Conservation (phyloP, 495 filamentous ascomycete species). For the Aspergillus haitiensis region DNA sequence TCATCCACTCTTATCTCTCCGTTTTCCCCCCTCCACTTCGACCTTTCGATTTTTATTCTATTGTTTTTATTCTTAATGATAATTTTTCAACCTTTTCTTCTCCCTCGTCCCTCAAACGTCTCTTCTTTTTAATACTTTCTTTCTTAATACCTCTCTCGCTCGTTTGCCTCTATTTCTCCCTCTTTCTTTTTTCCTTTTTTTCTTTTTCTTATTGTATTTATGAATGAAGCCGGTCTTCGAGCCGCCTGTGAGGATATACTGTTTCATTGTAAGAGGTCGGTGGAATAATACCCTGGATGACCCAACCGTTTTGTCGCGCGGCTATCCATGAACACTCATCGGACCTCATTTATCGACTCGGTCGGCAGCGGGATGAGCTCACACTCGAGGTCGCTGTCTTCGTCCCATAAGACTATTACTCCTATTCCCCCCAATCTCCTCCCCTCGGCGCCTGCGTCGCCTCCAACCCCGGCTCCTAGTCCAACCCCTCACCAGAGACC, state of each 20-base stretch:
- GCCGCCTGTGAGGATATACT: slow-evolving; percentile 11
- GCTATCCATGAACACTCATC: slow-evolving; percentile 34
- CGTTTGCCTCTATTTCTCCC: not conserved
- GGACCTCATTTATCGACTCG: slow-evolving; percentile 34
- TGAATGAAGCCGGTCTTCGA: slow-evolving; percentile 16
- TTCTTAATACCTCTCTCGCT: slow-evolving; percentile 9
- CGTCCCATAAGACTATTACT: slow-evolving; percentile 51
- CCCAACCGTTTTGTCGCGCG: slow-evolving; percentile 16
- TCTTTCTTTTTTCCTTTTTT: slow-evolving; percentile 1
- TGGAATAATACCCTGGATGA: slow-evolving; percentile 19
- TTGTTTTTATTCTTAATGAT: not conserved
- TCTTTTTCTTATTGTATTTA: slow-evolving; percentile 15
- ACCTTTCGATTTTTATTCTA: slow-evolving; percentile 1
- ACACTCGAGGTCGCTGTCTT: slow-evolving; percentile 51
- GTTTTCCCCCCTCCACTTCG: not conserved
- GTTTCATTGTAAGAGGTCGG: slow-evolving; percentile 19
- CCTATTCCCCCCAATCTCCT: slow-evolving; percentile 59
- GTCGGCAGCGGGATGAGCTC: slow-evolving; percentile 34
- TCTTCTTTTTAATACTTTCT: not conserved
- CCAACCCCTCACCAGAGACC: slow-evolving; percentile 62
- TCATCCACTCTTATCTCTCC: slow-evolving; percentile 17
- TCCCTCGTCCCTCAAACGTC: too few relatives aligned
- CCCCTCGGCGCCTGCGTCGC: slow-evolving; percentile 66
- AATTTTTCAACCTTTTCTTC: too few relatives aligned
- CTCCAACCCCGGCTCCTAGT: slow-evolving; percentile 68